Evolutionary conservation across 768 basidiomycete genomes (phyloP).

Genomic region (Panellus pusillus): DNA sequence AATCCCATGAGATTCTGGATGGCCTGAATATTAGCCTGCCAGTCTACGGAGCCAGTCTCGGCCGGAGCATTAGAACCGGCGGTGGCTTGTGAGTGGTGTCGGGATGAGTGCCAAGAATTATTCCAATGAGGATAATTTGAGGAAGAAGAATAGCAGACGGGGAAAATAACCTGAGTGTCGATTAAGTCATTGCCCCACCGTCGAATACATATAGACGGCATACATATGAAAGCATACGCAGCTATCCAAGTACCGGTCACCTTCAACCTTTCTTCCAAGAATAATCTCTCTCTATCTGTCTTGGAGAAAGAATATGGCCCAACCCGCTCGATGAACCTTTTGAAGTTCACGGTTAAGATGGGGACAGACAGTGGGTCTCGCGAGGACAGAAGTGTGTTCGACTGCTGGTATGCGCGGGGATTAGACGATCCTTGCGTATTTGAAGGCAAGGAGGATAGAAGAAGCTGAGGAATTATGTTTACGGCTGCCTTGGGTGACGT

Average conservation of each 20-base stretch:
- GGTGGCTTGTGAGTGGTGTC: constrained; percentile 30
- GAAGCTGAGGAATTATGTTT: constrained; percentile 40
- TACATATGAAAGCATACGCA: constrained; percentile 78
- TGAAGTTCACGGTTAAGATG: constrained; percentile 76
- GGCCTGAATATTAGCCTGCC: constrained; percentile 85
- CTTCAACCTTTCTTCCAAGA: constrained; percentile 77
- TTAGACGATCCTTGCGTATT: constrained; percentile 20
- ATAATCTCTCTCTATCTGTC: constrained; percentile 87
- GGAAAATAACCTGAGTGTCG: constrained; percentile 69
- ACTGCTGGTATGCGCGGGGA: constrained; percentile 23
- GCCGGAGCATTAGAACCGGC: constrained; percentile 25
- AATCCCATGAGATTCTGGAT: constrained; percentile 92
- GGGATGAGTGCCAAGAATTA: constrained; percentile 70
- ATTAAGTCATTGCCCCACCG: not conserved
- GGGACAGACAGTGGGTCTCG: constrained; percentile 75
- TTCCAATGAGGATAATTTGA: constrained; percentile 55
- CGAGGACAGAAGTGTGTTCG: constrained; percentile 48
- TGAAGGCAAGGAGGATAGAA: constrained; percentile 32
- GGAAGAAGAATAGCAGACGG: constrained; percentile 69
- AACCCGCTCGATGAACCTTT: constrained; percentile 71
- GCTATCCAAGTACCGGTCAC: constrained; percentile 75
- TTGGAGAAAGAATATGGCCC: constrained; percentile 87
- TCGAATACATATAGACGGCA: constrained; percentile 28
- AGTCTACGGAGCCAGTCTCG: constrained; percentile 61
- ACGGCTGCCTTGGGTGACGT: constrained; percentile 31